phyloP scores from a whole-genome alignment of 140 eudicot genomes.

The Stevia rebaudiana region DNA sequence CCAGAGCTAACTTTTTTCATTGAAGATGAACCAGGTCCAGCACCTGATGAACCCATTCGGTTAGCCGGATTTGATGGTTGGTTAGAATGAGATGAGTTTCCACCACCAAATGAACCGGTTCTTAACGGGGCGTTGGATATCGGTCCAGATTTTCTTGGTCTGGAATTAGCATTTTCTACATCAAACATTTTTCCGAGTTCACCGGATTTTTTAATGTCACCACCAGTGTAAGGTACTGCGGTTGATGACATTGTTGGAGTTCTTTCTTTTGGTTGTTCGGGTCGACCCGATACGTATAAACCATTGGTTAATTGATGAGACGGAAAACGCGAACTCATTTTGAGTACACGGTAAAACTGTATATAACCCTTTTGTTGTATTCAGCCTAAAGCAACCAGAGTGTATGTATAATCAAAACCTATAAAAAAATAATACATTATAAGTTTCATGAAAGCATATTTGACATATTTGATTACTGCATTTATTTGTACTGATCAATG shows the following conservation, averaged over 20 bases:
- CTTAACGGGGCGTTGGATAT: constrained; percentile 47
- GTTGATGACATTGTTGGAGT: constrained; percentile 63
- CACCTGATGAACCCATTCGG: constrained; percentile 31
- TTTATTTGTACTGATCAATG: constrained; percentile 14
- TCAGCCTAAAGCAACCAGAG: constrained; percentile 18
- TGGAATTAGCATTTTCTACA: constrained; percentile 41
- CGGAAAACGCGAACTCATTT: constrained; percentile 68
- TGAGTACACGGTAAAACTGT: constrained; percentile 2
- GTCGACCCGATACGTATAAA: constrained; percentile 65
- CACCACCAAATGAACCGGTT: constrained; percentile 69
- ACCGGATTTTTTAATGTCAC: constrained; percentile 67
- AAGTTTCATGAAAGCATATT: background rate
- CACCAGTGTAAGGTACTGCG: constrained; percentile 68
- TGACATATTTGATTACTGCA: background rate
- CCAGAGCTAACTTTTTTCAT: constrained; percentile 63
- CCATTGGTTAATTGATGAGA: constrained; percentile 69
- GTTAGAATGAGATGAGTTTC: constrained; percentile 37
- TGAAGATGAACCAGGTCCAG: constrained; percentile 44
- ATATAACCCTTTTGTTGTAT: constrained; percentile 7
- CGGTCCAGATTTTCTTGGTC: constrained; percentile 65
- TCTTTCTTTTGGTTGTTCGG: constrained; percentile 72
- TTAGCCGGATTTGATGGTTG: constrained; percentile 41
- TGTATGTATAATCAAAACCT: constrained; percentile 28
- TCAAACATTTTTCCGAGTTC: constrained; percentile 82
- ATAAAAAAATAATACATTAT: constrained; percentile 1